Percentiles rank a stretch among this genome's conserved stretches.
Evolutionary conservation across 2,329 filamentous ascomycete genomes (phyloP).

Genomic region (Colletotrichum viniferum): DNA sequence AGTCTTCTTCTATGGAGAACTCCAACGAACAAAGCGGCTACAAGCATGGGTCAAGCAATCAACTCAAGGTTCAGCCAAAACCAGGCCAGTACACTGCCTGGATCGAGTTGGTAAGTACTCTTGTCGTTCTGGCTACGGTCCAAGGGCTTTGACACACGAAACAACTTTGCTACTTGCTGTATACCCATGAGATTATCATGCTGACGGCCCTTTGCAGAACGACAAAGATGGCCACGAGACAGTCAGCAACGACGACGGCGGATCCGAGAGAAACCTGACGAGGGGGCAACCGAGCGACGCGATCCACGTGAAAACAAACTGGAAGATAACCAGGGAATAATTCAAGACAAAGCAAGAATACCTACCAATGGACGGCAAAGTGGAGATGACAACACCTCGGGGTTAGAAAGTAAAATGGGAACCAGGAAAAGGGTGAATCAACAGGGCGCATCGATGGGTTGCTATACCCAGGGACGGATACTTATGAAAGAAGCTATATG

Average conservation of each 20-base stretch:
- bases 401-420: background rate
- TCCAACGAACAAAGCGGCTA: constrained; percentile 20
- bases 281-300: background rate
- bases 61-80: background rate
- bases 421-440: background rate
- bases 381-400: background rate
- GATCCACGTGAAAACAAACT: constrained; percentile 24
- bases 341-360: background rate
- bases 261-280: constrained; percentile 26
- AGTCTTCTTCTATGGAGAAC: constrained; percentile 32
- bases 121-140: background rate
- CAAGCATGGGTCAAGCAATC: constrained; percentile 3
- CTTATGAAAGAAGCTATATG: background rate
- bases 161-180: background rate
- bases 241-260: constrained; percentile 25
- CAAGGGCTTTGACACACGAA: background rate
- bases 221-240: constrained; percentile 26
- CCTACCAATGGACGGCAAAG: background rate
- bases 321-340: constrained; percentile 13
- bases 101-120: constrained; percentile 20
- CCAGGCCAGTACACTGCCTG: constrained; percentile 6
- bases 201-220: background rate
- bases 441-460: background rate
- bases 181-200: background rate
- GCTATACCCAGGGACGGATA: background rate